phyloP scores from a whole-genome alignment of 2,329 filamentous ascomycete species.

The Magnaporthiopsis incrustans region DNA sequence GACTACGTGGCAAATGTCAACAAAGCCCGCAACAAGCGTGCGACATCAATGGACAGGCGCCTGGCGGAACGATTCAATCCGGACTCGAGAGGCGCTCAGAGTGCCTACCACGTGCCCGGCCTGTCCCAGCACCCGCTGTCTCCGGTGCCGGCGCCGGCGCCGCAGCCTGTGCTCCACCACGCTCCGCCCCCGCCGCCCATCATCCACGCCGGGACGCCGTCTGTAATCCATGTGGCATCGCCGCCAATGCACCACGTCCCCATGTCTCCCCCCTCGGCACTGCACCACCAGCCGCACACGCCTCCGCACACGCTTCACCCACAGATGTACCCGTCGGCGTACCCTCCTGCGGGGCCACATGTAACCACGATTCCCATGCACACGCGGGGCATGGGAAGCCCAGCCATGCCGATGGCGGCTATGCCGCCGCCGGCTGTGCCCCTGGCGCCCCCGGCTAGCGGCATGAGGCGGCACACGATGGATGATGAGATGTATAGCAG shows the following conservation, averaged over 20 bases:
- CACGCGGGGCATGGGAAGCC: neutral
- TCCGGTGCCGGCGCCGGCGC: constrained; percentile 15
- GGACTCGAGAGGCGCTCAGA: constrained; percentile 30
- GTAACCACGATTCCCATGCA: constrained; percentile 7
- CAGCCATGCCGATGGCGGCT: constrained; percentile 14
- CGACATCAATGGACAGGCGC: constrained; percentile 38
- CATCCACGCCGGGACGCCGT: neutral
- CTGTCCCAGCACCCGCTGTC: constrained; percentile 7
- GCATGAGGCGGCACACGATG: constrained; percentile 31
- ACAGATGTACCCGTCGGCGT: constrained; percentile 1
- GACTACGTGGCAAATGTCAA: constrained; percentile 38
- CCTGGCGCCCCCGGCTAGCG: constrained; percentile 17
- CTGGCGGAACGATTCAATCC: constrained; percentile 41
- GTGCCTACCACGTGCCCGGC: constrained; percentile 11
- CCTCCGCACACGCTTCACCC: constrained; percentile 11
- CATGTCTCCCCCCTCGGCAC: neutral
- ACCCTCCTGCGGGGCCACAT: neutral
- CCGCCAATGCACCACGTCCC: constrained; percentile 4
- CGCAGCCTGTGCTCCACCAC: constrained; percentile 10
- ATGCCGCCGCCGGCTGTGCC: constrained; percentile 23
- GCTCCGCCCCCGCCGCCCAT: neutral
- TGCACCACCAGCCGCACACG: constrained; percentile 7
- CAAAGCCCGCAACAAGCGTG: constrained; percentile 26
- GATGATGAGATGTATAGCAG: constrained; percentile 32
- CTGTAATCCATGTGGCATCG: neutral